A percentile compares a stretch with the other conserved stretches of the same genome.
Conservation (phyloP, 1,139 yeast species). For the Debaryomyces sp. region DNA sequence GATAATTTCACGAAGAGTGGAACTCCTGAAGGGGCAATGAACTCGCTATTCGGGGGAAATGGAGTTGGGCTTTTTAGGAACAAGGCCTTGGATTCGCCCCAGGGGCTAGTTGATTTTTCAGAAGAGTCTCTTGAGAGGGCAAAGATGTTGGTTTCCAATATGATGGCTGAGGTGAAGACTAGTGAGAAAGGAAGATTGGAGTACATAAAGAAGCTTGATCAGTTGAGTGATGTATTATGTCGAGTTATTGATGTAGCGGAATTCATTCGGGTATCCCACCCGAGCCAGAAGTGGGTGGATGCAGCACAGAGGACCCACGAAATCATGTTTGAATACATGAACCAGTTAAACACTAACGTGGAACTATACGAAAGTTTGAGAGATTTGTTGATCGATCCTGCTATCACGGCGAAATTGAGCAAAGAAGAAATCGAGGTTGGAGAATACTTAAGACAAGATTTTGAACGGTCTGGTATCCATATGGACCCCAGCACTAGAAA, state of each 20-base stretch:
- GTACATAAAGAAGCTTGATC: slow-evolving; percentile 73
- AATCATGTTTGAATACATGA: slow-evolving; percentile 91
- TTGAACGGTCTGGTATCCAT: slow-evolving; percentile 87
- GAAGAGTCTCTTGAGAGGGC: slow-evolving; percentile 65
- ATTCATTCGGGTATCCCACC: slow-evolving; percentile 87
- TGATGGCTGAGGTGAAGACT: slow-evolving; percentile 48
- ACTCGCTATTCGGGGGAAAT: slow-evolving; percentile 17
- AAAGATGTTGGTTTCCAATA: slow-evolving; percentile 55
- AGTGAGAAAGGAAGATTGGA: slow-evolving; percentile 48
- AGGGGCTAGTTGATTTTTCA: slow-evolving; percentile 72
- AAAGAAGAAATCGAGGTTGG: slow-evolving; percentile 86
- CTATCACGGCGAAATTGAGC: slow-evolving; percentile 43
- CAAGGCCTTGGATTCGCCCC: slow-evolving; percentile 65
- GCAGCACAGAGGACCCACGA: slow-evolving; percentile 93
- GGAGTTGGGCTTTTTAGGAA: slow-evolving; percentile 75
- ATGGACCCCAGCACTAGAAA: slow-evolving; percentile 70
- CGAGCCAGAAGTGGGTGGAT: slow-evolving; percentile 64
- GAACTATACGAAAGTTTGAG: slow-evolving; percentile 65
- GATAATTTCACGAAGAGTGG: slow-evolving; percentile 31
- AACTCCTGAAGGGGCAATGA: slow-evolving; percentile 8
- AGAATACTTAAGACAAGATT: slow-evolving; percentile 75
- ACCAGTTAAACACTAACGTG: slow-evolving; percentile 82
- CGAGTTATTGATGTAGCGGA: slow-evolving; percentile 94
- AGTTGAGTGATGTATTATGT: slow-evolving; percentile 85
- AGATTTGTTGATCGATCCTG: slow-evolving; percentile 50